Evolutionary conservation across 306 rosid genomes (phyloP).

Genomic region (Cercis canadensis): DNA sequence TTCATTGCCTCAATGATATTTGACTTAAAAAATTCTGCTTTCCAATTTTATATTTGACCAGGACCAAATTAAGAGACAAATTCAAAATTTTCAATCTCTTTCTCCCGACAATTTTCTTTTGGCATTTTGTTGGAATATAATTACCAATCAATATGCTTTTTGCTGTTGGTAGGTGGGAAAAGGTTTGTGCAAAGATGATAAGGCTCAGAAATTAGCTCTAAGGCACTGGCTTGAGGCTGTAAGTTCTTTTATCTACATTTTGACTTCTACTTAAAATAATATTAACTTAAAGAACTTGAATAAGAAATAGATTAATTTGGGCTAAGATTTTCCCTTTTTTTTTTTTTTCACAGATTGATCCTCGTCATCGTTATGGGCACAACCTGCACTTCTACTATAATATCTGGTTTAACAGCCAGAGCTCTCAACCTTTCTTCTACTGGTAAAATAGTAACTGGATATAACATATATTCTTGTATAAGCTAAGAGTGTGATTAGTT

Average conservation of each 20-base stretch:
- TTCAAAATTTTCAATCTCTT: slow-evolving; percentile 38
- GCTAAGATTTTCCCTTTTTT: neutral
- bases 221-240: slow-evolving; percentile 97
- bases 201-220: slow-evolving; percentile 75
- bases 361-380: slow-evolving; percentile 91
- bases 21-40: slow-evolving; percentile 26
- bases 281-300: neutral
- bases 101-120: slow-evolving; percentile 28
- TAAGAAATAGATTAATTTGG: neutral
- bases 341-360: slow-evolving; percentile 68
- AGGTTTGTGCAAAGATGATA: slow-evolving; percentile 82
- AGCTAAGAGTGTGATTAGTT: no score
- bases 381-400: slow-evolving; percentile 71
- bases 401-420: slow-evolving; percentile 70
- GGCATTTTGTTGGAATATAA: neutral
- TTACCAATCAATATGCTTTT: neutral
- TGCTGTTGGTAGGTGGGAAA: slow-evolving; percentile 80
- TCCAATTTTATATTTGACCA: slow-evolving; percentile 40
- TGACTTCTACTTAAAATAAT: neutral
- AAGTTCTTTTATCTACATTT: slow-evolving; percentile 44
- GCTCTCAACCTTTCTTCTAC: slow-evolving; percentile 81
- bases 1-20: neutral
- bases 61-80: slow-evolving; percentile 36
- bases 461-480: no score
- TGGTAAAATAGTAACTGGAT: slow-evolving; percentile 51